Evolutionary conservation across 306 rosid genomes (phyloP).

Genomic region (Quillaja saponaria): DNA sequence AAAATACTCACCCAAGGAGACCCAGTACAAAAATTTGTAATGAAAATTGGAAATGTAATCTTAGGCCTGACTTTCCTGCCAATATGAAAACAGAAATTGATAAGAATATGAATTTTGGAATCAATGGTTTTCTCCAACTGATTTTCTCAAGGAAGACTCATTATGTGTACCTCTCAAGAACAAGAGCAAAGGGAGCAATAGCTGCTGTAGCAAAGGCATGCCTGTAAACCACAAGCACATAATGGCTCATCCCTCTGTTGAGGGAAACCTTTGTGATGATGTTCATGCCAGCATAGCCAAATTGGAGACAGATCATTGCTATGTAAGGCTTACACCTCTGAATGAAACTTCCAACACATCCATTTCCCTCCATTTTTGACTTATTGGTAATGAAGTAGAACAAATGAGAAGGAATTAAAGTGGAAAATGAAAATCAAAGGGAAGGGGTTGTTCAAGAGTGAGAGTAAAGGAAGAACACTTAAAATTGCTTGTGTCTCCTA

Average conservation of each 20-base stretch:
- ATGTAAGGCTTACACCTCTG: constrained; percentile 77
- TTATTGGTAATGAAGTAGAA: background rate
- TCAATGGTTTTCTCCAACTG: background rate
- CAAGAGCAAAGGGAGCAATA: constrained; percentile 89
- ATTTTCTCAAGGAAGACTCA: too few species aligned
- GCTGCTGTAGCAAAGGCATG: constrained; percentile 88
- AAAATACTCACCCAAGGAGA: constrained; percentile 77
- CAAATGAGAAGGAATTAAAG: background rate
- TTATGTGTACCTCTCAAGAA: constrained; percentile 70
- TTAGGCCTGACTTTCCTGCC: constrained; percentile 82
- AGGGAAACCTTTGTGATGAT: constrained; percentile 83
- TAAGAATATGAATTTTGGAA: constrained; percentile 19
- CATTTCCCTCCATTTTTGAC: constrained; percentile 46
- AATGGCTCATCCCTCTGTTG: constrained; percentile 90
- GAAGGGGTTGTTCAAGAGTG: background rate
- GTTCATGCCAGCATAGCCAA: constrained; percentile 95
- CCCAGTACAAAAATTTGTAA: constrained; percentile 75
- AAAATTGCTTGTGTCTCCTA: constrained; percentile 50
- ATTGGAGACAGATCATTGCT: constrained; percentile 82
- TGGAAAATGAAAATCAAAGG: background rate
- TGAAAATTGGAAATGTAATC: constrained; percentile 64
- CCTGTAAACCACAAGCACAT: constrained; percentile 83
- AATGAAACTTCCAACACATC: constrained; percentile 31
- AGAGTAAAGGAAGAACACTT: constrained; percentile 49
- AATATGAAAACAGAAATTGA: constrained; percentile 9